phyloP scores from a whole-genome alignment of 2,329 filamentous ascomycete genomes.

The Cytospora mali region DNA sequence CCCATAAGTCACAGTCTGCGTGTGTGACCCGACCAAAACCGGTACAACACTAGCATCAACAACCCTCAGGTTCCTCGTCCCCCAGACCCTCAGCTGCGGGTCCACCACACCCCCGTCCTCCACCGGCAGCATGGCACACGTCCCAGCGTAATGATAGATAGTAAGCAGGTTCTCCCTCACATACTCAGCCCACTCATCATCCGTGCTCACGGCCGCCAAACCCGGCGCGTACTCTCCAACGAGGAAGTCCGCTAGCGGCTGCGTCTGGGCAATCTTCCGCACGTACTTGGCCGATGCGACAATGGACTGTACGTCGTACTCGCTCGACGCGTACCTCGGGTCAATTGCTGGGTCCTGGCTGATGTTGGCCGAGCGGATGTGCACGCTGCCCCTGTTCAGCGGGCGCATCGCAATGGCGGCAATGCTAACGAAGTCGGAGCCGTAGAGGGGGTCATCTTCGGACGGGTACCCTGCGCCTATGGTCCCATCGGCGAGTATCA shows the following conservation, averaged over 20 bases:
- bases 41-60: slow-evolving; percentile 43
- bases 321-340: slow-evolving; percentile 36
- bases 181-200: slow-evolving; percentile 29
- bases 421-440: slow-evolving; percentile 36
- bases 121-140: slow-evolving; percentile 45
- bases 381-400: slow-evolving; percentile 42
- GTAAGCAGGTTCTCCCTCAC: not conserved
- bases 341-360: slow-evolving; percentile 39
- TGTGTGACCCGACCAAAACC: slow-evolving; percentile 8
- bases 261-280: slow-evolving; percentile 37
- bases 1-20: slow-evolving; percentile 15
- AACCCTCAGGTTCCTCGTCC: slow-evolving; percentile 43
- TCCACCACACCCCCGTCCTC: slow-evolving; percentile 46
- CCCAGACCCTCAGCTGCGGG: slow-evolving; percentile 43
- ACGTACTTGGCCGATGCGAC: slow-evolving; percentile 36
- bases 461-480: slow-evolving; percentile 43
- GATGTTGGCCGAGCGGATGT: slow-evolving; percentile 40
- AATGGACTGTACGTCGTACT: slow-evolving; percentile 36
- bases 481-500: slow-evolving; percentile 50
- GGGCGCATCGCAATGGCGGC: slow-evolving; percentile 37
- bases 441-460: slow-evolving; percentile 36
- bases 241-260: slow-evolving; percentile 38
- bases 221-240: slow-evolving; percentile 41
- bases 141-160: slow-evolving; percentile 43
- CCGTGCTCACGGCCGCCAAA: slow-evolving; percentile 28